Evolutionary conservation across 2,329 filamentous ascomycete genomes (phyloP), one percentile per base, ranked within the genome.

Genomic region (Aspergillus quadricinctus): DNA sequence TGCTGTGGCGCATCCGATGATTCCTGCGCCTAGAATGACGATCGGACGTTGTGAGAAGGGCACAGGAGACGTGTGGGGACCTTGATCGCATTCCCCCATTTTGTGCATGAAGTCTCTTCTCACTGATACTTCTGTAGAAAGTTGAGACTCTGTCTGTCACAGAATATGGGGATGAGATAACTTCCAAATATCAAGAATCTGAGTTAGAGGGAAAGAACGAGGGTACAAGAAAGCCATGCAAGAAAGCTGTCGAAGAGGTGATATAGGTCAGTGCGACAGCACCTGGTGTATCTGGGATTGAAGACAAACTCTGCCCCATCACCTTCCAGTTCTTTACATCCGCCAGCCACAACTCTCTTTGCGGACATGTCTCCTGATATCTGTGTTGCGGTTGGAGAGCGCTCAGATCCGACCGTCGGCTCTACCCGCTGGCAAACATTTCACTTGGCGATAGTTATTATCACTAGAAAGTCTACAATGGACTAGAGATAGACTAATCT

Each of bases 1-100:
- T 6, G 72, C 72, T 2, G 72, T 58, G 3, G 72, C 67, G 60
- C 72, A 75, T n/a, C 72, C 72, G 28, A 75, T 75, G 45, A 75
- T 74, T 2, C 72, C 72, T 19, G 71, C 72, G n/a, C 72, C 72
- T 1, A 75, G 61, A 27, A 75, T 71, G 29, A 75, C 56, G 35
- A 75, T 59, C 5, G 71, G 69, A 8, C 70, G 68, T 53, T 72
- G 70, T 4, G 72, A 49, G 52, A 73, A 75, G 3, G 71, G 69
- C 0, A 60, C 37, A 6, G 50, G 40, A 23, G 49, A 50, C 4
- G 75, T 78, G 35, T 54, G 29, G 31, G 19, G 19, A 46, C 27
- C 8, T 14, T 57, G 57, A 25, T 50, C 48, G 19, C 40, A 58
- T 41, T 67, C 61, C 17, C 60, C 65, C 67, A 70, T 64, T 37